Evolutionary conservation across 352 stramenopile genomes (phyloP).

Genomic region (Globisporangium parvum): DNA sequence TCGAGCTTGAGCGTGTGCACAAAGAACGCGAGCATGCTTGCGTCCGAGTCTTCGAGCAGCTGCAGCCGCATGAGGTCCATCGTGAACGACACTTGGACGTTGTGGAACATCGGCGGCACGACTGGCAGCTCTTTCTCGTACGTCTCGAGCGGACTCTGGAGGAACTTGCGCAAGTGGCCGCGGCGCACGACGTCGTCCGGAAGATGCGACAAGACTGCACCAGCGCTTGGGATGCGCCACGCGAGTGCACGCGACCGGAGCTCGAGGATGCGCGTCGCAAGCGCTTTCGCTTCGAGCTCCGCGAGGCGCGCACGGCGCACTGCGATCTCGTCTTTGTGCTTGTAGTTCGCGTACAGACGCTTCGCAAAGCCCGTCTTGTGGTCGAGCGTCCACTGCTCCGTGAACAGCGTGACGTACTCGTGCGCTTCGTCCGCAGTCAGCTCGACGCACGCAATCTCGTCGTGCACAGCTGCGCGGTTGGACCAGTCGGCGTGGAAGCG

Average conservation of each 20-base stretch:
- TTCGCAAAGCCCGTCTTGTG: constrained; percentile 37
- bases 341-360: constrained; percentile 33
- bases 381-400: constrained; percentile 47
- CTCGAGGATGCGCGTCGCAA: constrained; percentile 53
- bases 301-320: constrained; percentile 34
- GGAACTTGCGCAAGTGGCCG: constrained; percentile 55
- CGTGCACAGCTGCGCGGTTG: constrained; percentile 39
- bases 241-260: constrained; percentile 50
- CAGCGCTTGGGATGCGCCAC: constrained; percentile 60
- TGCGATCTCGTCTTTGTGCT: constrained; percentile 35
- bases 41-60: constrained; percentile 42
- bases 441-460: constrained; percentile 62
- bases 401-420: constrained; percentile 60
- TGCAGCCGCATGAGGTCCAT: constrained; percentile 43
- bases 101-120: constrained; percentile 44
- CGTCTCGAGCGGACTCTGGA: constrained; percentile 52
- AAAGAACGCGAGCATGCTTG: constrained; percentile 52
- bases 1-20: constrained; percentile 37
- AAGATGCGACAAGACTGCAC: constrained; percentile 37
- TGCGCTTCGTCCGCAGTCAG: constrained; percentile 31
- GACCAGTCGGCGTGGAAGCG: constrained; percentile 69
- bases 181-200: constrained; percentile 35
- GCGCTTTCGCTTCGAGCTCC: constrained; percentile 48
- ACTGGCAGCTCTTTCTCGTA: constrained; percentile 50
- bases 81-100: constrained; percentile 47